Conservation (phyloP, 139 green algal species). For the Coelastrella sp. region DNA sequence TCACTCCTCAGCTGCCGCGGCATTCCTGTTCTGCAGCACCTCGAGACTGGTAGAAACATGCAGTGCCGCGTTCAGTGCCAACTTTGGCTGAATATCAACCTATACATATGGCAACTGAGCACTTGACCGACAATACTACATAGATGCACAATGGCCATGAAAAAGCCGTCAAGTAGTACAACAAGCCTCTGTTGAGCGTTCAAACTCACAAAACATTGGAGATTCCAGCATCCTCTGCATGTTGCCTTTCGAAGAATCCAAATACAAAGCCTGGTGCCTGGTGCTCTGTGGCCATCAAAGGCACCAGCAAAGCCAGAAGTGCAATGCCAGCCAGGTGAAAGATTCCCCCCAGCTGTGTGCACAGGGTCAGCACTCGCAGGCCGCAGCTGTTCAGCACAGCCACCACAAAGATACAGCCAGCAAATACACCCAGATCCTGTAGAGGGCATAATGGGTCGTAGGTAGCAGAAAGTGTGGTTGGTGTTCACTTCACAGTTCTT, state of each 20-base stretch:
- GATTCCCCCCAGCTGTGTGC: slow-evolving; percentile 12
- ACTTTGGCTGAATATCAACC: no score
- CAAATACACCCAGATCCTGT: slow-evolving; percentile 53
- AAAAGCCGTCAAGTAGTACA: no score
- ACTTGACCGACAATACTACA: no score
- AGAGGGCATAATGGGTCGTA: neutral
- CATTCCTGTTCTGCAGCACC: neutral
- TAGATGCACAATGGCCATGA: no score
- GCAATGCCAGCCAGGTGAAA: slow-evolving; percentile 47
- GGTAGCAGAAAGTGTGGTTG: neutral
- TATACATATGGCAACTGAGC: no score
- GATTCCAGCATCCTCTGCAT: slow-evolving; percentile 44
- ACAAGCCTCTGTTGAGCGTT: no score
- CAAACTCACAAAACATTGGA: slow-evolving; percentile 51
- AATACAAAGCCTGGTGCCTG: slow-evolving; percentile 50
- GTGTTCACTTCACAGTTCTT: neutral
- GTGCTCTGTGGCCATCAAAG: slow-evolving; percentile 41
- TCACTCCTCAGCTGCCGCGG: neutral
- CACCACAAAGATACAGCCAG: slow-evolving; percentile 44
- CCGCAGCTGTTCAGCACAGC: slow-evolving; percentile 50
- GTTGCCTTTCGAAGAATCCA: slow-evolving; percentile 38
- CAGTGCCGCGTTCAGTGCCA: no score
- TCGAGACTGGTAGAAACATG: no score
- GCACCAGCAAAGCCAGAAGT: slow-evolving; percentile 50
- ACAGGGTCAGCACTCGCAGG: slow-evolving; percentile 37